These are phyloP conservation scores for Chaetomium cochliodes DNA, from an alignment of 495 filamentous ascomycete species.

Conservation along the genomic window DNA sequence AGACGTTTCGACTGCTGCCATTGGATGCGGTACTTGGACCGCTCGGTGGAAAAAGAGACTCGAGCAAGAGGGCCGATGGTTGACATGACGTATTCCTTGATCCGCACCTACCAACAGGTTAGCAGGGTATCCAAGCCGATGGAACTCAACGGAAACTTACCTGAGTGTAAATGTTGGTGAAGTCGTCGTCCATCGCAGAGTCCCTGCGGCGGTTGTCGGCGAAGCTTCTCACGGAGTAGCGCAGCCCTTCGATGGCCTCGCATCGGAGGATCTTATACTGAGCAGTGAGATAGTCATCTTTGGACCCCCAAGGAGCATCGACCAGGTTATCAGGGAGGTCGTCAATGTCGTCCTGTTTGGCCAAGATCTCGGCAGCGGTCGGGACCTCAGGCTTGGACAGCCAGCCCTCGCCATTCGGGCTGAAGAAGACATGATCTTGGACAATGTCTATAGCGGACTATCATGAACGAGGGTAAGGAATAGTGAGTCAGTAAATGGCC, in stretches of 20 bases:
- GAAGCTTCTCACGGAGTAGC: constrained; percentile 52
- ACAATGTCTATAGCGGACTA: constrained; percentile 34
- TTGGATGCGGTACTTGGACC: constrained; percentile 64
- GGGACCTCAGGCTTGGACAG: constrained; percentile 47
- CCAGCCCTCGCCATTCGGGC: constrained; percentile 39
- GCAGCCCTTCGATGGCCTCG: constrained; percentile 59
- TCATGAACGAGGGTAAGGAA: neutral
- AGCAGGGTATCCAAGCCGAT: neutral
- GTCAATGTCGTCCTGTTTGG: constrained; percentile 37
- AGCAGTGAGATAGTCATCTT: constrained; percentile 55
- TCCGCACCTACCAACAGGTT: constrained; percentile 56
- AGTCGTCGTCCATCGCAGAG: constrained; percentile 53
- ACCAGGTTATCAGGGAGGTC: constrained; percentile 41
- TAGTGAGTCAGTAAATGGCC: no score
- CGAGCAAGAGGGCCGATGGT: constrained; percentile 62
- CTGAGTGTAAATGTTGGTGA: constrained; percentile 70
- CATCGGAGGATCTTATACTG: constrained; percentile 68
- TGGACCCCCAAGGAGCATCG: constrained; percentile 42
- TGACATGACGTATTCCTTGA: constrained; percentile 62
- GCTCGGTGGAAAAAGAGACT: constrained; percentile 67
- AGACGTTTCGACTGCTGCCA: constrained; percentile 78
- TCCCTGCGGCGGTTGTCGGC: constrained; percentile 42
- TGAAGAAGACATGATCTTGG: constrained; percentile 32
- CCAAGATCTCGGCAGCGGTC: constrained; percentile 38
- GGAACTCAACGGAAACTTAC: constrained; percentile 42